Conservation (phyloP, 805 yeast species). For the Schwanniomyces yamadae region DNA sequence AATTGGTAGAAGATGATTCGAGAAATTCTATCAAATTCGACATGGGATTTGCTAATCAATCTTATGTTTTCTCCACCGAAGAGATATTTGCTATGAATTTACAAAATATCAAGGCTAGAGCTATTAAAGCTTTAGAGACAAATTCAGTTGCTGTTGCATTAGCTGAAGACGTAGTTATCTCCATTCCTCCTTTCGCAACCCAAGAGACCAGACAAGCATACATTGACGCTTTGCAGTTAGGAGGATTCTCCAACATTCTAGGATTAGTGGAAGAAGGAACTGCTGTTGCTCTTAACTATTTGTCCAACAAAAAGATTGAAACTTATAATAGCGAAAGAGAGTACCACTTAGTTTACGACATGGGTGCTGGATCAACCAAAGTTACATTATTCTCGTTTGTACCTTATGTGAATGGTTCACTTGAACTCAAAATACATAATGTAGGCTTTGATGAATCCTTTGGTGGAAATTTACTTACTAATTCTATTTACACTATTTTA, state of each 20-base stretch:
- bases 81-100: constrained; percentile 84
- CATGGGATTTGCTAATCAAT: constrained; percentile 33
- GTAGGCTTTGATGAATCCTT: constrained; percentile 64
- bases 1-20: constrained; percentile 37
- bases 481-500: constrained; percentile 59
- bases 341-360: constrained; percentile 75
- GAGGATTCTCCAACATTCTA: constrained; percentile 58
- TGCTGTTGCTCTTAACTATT: constrained; percentile 86
- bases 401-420: constrained; percentile 41
- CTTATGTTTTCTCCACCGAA: constrained; percentile 52
- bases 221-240: constrained; percentile 67
- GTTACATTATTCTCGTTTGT: constrained; percentile 77
- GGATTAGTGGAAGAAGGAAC: constrained; percentile 85
- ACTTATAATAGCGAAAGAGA: constrained; percentile 39
- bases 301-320: constrained; percentile 48
- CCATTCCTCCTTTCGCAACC: constrained; percentile 73
- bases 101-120: constrained; percentile 62
- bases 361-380: constrained; percentile 89
- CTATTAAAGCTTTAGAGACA: constrained; percentile 56
- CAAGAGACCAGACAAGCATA: constrained; percentile 69
- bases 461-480: constrained; percentile 78
- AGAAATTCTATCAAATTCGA: constrained; percentile 58
- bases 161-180: constrained; percentile 66
- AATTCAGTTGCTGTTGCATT: constrained; percentile 48
- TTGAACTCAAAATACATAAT: constrained; percentile 63